Evolutionary conservation across 78 protist species (phyloP).

Genomic region (Speleostelium caveatum): DNA sequence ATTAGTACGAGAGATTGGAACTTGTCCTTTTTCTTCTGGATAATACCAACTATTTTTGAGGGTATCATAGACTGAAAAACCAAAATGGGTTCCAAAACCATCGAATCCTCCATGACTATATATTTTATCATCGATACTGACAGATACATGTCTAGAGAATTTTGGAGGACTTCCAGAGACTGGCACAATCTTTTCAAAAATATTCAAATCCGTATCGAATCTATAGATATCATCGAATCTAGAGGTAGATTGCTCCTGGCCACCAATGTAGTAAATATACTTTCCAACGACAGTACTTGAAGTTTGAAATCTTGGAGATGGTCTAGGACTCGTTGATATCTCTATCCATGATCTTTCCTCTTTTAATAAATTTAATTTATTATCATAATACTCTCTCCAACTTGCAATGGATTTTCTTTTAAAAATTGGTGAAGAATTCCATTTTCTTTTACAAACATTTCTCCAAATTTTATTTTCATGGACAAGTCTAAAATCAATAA

Average conservation of each 20-base stretch:
- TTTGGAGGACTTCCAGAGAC: conserved; percentile 51
- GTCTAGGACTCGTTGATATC: conserved; percentile 26
- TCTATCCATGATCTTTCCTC: conserved; percentile 50
- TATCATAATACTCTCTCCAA: conserved; percentile 64
- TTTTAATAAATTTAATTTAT: neutral
- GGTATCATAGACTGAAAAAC: conserved; percentile 32
- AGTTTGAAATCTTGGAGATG: conserved; percentile 75
- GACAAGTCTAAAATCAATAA: neutral
- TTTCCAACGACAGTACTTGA: conserved; percentile 28
- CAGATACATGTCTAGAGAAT: conserved; percentile 63
- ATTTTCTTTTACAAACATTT: conserved; percentile 68
- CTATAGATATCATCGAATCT: conserved; percentile 62
- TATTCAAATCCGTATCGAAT: conserved; percentile 31
- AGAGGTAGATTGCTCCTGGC: conserved; percentile 36
- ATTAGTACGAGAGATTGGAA: conserved; percentile 42
- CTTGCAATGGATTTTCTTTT: conserved; percentile 28
- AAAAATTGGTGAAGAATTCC: conserved; percentile 63
- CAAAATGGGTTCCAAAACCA: conserved; percentile 58
- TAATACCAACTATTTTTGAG: conserved; percentile 16
- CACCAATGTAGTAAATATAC: conserved; percentile 70
- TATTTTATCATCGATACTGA: conserved; percentile 26
- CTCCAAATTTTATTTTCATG: conserved; percentile 70
- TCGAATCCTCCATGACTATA: conserved; percentile 72
- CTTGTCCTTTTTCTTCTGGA: neutral
- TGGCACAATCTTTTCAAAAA: conserved; percentile 23